Evolutionary conservation across 2,329 filamentous ascomycete species (phyloP), one percentile per base, ranked within the genome.

Genomic region (Phialocephala subalpina): DNA sequence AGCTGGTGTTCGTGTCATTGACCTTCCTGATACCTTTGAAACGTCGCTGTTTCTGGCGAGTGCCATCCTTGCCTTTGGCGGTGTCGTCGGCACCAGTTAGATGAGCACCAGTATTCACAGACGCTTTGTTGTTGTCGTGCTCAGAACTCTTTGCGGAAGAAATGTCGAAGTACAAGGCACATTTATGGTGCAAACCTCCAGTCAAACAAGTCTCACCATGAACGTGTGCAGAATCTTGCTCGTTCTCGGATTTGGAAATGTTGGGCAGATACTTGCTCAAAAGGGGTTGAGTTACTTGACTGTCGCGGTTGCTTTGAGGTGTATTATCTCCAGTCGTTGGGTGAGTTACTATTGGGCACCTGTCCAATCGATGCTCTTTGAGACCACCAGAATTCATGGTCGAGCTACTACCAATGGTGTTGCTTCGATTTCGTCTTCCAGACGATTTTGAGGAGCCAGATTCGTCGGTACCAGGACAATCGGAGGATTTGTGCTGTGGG

Each of bases 301-400:
- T 53, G 14, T 53, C 49, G 7, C 27, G 20, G 16, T 22, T 53
- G 27, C 14, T 2, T 53, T 18, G 7, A 29, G 25, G 7, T 14
- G 4, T 22, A 16, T 16, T 5, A 18, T 33, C 3, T 29, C 11
- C 9, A 27, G 22, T 3, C 6, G 49, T 1, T 29, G 11, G 7
- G 12, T 16, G 25, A 53, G 55, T 29, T 25, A 45, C 61, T 1
- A 56, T 59, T 35, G 66, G 66, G 35, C 61, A 65, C 35, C 60
- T 63, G 29, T 33, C 49, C 3, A 65, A 42, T 22, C 60, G 65
- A 64, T 64, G 67, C 22, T 67, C 60, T 45, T 60, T 60, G 27
- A 57, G 20, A 36, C 35, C 55, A 27, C 16, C 14, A n/a, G 25
- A 25, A 22, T 22, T 8, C 18, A 20, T 49, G 6, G 25, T 53